Base-by-base conservation (phyloP, 805 yeast genomes). In the Ogataea paradorogensis region DNA sequence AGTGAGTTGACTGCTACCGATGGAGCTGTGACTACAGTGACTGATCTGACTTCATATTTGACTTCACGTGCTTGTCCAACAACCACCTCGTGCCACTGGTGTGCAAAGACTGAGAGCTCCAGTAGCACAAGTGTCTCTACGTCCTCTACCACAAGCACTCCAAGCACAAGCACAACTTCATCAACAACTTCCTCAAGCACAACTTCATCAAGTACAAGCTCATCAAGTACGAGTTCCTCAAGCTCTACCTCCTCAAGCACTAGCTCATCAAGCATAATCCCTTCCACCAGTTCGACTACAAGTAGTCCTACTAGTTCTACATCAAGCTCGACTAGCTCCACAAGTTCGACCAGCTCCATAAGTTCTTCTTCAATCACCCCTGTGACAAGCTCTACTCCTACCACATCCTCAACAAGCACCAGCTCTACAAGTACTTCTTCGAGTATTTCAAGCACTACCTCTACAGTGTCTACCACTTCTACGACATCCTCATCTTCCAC, bases 401-500 rank as follows among this genome's bases (percentile, higher is more conserved):
- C 30, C 14, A 25, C 31, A 8, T 24, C 31, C 2, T 31, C 27
- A 18, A n/a, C 33, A 7, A 27, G 15, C 14, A 27, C 33, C n/a
- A 34, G 35, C 8, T 18, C 35, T 14, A 27, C 34, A 2, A 24
- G 40, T n/a, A 26, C 36, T 9, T 45, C 20, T 18, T 18, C 20
- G 6, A 18, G 20, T 6, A 18, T 6, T 18, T 5, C 20, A 18
- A 18, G 20, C 6, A 18, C 20, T 4, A 18, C 20, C 2, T 7
- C 33, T 13, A 35, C 28, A 13, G 13, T 35, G 11, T 14, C 33
- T 9, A 22, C 45, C 20, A 14, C 33, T 20, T 16, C n/a, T n/a
- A n/a, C n/a, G n/a, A n/a, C 60, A 3, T n/a, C 59, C 4, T 14
- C 38, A 15, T 23, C 38, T 4, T 15, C 38, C 15, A 35, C 27